Percentiles rank a stretch among this genome's conserved stretches.
Conservation (phyloP, 768 basidiomycete species). For the Amanita molliuscula region DNA sequence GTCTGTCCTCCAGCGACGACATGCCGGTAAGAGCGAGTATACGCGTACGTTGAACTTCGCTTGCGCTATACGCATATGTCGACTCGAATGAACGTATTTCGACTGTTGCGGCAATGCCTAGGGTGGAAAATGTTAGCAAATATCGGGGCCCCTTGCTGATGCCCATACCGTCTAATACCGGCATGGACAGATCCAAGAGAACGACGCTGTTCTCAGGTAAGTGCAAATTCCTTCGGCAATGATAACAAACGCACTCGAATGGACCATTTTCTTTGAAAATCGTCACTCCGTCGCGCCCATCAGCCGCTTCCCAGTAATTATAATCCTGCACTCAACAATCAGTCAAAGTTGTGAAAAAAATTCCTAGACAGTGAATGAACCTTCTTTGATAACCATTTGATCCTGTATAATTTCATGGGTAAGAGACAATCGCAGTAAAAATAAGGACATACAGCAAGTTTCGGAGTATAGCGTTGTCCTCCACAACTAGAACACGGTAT, state of each 20-base stretch:
- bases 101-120: slow-evolving; percentile 74
- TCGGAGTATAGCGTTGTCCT: slow-evolving; percentile 84
- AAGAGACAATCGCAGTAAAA: not conserved
- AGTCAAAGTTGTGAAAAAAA: slow-evolving; percentile 10
- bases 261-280: slow-evolving; percentile 62
- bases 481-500: slow-evolving; percentile 72
- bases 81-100: slow-evolving; percentile 49
- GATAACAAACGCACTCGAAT: slow-evolving; percentile 61
- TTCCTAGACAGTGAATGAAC: slow-evolving; percentile 13
- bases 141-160: not conserved
- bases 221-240: not conserved
- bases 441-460: slow-evolving; percentile 58
- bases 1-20: slow-evolving; percentile 89
- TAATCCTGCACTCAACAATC: slow-evolving; percentile 37
- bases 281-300: slow-evolving; percentile 79
- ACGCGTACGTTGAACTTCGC: slow-evolving; percentile 47
- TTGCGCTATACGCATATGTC: slow-evolving; percentile 6
- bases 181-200: slow-evolving; percentile 88
- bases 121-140: not conserved
- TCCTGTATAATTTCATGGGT: slow-evolving; percentile 18
- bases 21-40: slow-evolving; percentile 90
- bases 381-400: slow-evolving; percentile 62
- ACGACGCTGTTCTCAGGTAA: slow-evolving; percentile 46
- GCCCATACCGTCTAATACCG: slow-evolving; percentile 70
- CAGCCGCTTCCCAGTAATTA: slow-evolving; percentile 67